Base-by-base conservation (phyloP, 768 basidiomycete genomes). In the Amanita jacksonii region DNA sequence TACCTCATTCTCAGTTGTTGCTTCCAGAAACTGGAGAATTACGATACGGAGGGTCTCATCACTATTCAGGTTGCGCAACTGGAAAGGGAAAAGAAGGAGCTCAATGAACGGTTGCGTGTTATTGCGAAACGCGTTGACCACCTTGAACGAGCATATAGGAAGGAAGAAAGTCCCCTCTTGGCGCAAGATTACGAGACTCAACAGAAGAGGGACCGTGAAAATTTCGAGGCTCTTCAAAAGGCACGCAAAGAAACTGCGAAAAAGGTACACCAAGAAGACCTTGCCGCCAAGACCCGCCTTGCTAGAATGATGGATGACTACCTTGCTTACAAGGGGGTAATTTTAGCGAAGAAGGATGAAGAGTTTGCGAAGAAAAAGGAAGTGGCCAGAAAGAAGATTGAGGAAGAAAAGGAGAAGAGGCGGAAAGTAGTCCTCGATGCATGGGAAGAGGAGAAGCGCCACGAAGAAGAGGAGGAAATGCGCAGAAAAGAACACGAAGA, bases 51-150 rank as follows among this genome's bases (percentile, higher is more conserved):
- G 54, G 78, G 79, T 37, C 76, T 98, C 49, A 83, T 97, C 61
- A 77, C 74, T 23, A 77, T 96, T 52, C 92, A 96, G 61, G 91
- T 96, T 28, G 82, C 90, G 52, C 91, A 97, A 57, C 73, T 97
- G 35, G 96, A 96, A 67, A 96, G 94, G 67, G 93, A 98, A 67
- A 94, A 92, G 73, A 83, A 79, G 54, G 86, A 91, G 52, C 69
- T 88, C 51, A 74, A 72, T 46, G 86, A 91, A 54, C 76, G 85
- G 16, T 72, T 94, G 38, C 81, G 90, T 18, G 77, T 93, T 51
- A 73, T 82, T 34, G 60, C 80, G 28, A 98, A 98, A 66, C 84
- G 92, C 19, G 76, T 97, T 53, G 96, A 98, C 58, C 94, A 99
- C 65, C 60, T 86, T 59, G 94, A 98, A 64, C 89, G 92, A 43